phyloP scores from a whole-genome alignment of 768 basidiomycete genomes.

The Sarcodon sp. region DNA sequence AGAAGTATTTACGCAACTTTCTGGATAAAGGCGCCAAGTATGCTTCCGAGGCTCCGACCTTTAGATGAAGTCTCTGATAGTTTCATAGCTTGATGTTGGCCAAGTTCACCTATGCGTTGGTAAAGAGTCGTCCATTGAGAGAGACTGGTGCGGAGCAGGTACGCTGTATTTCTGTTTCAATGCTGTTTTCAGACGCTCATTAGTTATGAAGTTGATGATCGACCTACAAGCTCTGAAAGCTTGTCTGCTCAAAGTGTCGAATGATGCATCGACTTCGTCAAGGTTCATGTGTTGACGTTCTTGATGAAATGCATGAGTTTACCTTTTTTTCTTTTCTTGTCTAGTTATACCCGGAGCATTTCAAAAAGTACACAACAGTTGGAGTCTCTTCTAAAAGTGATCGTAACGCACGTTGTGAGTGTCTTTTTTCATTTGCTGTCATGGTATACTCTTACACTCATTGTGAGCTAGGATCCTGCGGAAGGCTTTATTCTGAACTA shows the following conservation, averaged over 20 bases:
- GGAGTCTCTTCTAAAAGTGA: slow-evolving; percentile 90
- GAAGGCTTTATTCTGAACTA: slow-evolving; percentile 96
- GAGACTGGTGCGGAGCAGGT: slow-evolving; percentile 97
- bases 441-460: background rate
- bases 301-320: slow-evolving; percentile 6
- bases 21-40: slow-evolving; percentile 91
- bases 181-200: background rate
- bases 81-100: slow-evolving; percentile 63
- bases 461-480: slow-evolving; percentile 54
- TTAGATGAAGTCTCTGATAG: slow-evolving; percentile 1
- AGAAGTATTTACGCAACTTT: slow-evolving; percentile 88
- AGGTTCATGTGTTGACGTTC: slow-evolving; percentile 27
- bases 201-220: slow-evolving; percentile 53
- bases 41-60: slow-evolving; percentile 5
- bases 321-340: background rate
- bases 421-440: background rate
- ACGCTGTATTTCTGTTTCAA: background rate
- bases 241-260: slow-evolving; percentile 74
- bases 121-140: slow-evolving; percentile 81
- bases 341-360: slow-evolving; percentile 72
- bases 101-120: slow-evolving; percentile 82
- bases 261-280: slow-evolving; percentile 43
- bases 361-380: slow-evolving; percentile 70
- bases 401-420: slow-evolving; percentile 83
- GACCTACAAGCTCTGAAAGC: slow-evolving; percentile 84